Evolutionary conservation across 2,329 filamentous ascomycete genomes (phyloP).

Genomic region (Septoria petroselini): DNA sequence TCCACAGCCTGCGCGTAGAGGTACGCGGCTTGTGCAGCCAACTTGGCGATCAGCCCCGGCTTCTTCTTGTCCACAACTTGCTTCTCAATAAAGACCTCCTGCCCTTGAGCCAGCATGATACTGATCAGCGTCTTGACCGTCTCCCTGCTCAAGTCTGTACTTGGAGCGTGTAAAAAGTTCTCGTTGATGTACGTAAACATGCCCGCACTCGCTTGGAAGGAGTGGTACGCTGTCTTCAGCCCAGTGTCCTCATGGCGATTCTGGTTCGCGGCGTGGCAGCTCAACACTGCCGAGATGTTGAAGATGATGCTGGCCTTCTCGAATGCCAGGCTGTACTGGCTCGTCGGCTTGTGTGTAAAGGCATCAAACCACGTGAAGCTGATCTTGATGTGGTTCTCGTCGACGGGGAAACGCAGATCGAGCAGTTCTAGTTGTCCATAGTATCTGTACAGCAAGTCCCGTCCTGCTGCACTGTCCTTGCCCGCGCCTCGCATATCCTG

Average conservation of each 20-base stretch:
- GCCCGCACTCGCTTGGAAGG: constrained; percentile 94
- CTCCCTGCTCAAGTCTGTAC: constrained; percentile 89
- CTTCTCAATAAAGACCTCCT: constrained; percentile 97
- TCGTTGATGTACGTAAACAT: constrained; percentile 99
- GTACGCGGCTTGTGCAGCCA: constrained; percentile 85
- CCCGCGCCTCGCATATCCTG: constrained; percentile 98
- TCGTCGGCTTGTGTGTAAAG: constrained; percentile 97
- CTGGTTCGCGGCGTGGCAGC: constrained; percentile 90
- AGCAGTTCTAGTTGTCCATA: constrained; percentile 95
- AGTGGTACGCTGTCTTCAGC: constrained; percentile 95
- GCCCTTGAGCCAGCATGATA: constrained; percentile 90
- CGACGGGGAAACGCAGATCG: constrained; percentile 91
- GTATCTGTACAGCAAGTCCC: constrained; percentile 93
- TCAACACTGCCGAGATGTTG: constrained; percentile 96
- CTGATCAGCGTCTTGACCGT: constrained; percentile 93
- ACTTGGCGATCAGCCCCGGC: constrained; percentile 82
- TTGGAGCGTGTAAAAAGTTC: constrained; percentile 96
- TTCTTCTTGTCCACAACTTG: constrained; percentile 93
- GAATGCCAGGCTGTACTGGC: constrained; percentile 93
- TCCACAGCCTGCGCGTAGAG: constrained; percentile 85
- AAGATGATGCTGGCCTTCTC: constrained; percentile 99
- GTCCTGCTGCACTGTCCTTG: constrained; percentile 89
- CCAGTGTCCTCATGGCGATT: constrained; percentile 88
- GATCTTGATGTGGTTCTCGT: constrained; percentile 99
- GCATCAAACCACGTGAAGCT: constrained; percentile 99